Conservation (phyloP, 768 basidiomycete species). For the Suillus subalutaceus region DNA sequence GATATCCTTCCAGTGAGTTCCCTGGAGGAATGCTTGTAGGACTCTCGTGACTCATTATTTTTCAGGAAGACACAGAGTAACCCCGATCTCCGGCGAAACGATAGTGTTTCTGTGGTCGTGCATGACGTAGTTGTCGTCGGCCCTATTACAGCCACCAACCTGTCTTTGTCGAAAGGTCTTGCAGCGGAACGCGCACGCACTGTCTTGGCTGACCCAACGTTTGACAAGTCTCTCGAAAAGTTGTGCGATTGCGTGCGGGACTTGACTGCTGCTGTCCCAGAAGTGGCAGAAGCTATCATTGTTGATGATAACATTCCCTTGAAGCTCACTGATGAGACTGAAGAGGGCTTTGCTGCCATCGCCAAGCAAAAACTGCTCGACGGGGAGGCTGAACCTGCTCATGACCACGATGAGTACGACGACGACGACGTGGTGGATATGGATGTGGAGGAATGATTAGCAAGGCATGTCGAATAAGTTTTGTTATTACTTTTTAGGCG, state of each 20-base stretch:
- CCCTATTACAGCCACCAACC: slow-evolving; percentile 60
- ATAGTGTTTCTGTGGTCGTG: slow-evolving; percentile 58
- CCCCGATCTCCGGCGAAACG: slow-evolving; percentile 45
- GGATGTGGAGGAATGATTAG: slow-evolving; percentile 21
- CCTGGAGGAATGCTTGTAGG: not conserved
- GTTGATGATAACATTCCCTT: slow-evolving; percentile 22
- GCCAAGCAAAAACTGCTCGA: slow-evolving; percentile 38
- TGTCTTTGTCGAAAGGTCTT: slow-evolving; percentile 65
- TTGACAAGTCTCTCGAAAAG: slow-evolving; percentile 45
- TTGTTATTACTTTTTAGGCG: not conserved
- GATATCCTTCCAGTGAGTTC: slow-evolving; percentile 48
- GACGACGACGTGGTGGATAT: slow-evolving; percentile 14
- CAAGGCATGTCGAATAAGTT: slow-evolving; percentile 4
- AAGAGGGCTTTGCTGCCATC: slow-evolving; percentile 50
- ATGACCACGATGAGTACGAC: not conserved
- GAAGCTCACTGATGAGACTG: slow-evolving; percentile 46
- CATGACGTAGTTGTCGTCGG: slow-evolving; percentile 61
- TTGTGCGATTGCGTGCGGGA: slow-evolving; percentile 45
- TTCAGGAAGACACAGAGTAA: slow-evolving; percentile 47
- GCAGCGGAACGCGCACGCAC: slow-evolving; percentile 64
- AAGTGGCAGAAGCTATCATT: slow-evolving; percentile 20
- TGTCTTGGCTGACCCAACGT: slow-evolving; percentile 50
- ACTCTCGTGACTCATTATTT: slow-evolving; percentile 6
- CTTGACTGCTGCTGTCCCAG: slow-evolving; percentile 4
- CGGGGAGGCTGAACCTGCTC: slow-evolving; percentile 18